Conservation (phyloP, 768 basidiomycete genomes). For the Mrakia blollopis region DNA sequence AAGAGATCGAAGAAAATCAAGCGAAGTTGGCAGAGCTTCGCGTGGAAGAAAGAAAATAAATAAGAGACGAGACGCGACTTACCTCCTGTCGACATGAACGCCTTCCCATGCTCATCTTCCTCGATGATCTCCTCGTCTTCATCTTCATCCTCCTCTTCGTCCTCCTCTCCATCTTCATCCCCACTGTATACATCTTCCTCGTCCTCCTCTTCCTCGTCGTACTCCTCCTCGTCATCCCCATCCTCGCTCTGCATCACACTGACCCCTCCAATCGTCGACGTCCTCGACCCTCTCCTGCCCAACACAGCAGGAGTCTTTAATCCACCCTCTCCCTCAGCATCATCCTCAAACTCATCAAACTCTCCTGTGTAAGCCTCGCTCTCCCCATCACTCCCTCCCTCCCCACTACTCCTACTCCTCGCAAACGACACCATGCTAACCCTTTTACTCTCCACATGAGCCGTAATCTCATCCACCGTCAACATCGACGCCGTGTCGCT, state of each 20-base stretch:
- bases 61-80: background rate
- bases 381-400: conserved; percentile 32
- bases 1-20: background rate
- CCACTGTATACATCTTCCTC: conserved; percentile 52
- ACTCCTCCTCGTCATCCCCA: conserved; percentile 43
- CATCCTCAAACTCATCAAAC: conserved; percentile 22
- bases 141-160: conserved; percentile 36
- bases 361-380: conserved; percentile 34
- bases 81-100: conserved; percentile 57
- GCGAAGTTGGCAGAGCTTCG: background rate
- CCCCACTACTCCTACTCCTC: conserved; percentile 54
- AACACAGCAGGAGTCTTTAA: conserved; percentile 18
- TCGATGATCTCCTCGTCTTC: conserved; percentile 50
- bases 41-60: background rate
- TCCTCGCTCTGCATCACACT: conserved; percentile 46
- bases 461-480: conserved; percentile 97
- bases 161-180: conserved; percentile 44
- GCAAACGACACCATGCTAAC: conserved; percentile 49
- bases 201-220: conserved; percentile 49
- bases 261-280: conserved; percentile 35
- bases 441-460: conserved; percentile 65
- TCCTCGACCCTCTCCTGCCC: conserved; percentile 37
- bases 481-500: conserved; percentile 86
- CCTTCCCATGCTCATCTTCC: conserved; percentile 50
- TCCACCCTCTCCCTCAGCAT: conserved; percentile 20